A percentile compares a stretch with the other conserved stretches of the same genome.
phyloP scores from a whole-genome alignment of 2,329 filamentous ascomycete species.

The Eutypella sp. region DNA sequence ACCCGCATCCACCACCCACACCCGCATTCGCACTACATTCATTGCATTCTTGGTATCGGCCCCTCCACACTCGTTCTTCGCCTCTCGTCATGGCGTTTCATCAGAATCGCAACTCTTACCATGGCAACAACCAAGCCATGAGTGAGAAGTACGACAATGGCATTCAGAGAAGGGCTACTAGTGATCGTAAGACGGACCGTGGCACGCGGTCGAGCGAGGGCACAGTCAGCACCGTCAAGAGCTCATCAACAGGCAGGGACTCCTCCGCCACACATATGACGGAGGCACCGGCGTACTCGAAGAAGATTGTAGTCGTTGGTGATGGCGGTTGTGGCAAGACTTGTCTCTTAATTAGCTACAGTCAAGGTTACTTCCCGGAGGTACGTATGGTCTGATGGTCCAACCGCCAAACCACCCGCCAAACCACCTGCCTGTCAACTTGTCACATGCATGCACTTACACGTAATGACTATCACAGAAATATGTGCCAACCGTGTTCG shows the following conservation, averaged over 20 bases:
- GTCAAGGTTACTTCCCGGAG: constrained; percentile 98
- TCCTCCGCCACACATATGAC: constrained; percentile 81
- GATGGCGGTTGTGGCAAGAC: constrained; percentile 99
- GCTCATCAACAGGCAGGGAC: constrained; percentile 68
- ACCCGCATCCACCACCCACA: no score
- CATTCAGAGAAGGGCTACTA: constrained; percentile 30
- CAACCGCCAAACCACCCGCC: no score
- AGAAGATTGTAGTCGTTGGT: constrained; percentile 98
- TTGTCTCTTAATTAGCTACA: constrained; percentile 96
- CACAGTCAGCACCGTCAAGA: constrained; percentile 81
- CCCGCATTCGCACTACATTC: constrained; percentile 6
- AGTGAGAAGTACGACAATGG: constrained; percentile 36
- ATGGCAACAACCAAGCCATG: constrained; percentile 29
- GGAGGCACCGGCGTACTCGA: constrained; percentile 88
- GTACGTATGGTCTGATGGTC: no score
- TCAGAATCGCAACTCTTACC: constrained; percentile 52
- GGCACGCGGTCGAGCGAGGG: constrained; percentile 74
- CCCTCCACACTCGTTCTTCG: not conserved
- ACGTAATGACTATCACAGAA: constrained; percentile 55
- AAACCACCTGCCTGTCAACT: not conserved
- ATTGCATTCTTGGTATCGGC: constrained; percentile 1
- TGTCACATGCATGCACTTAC: not conserved
- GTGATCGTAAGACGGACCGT: constrained; percentile 43
- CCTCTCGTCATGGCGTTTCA: constrained; percentile 42
- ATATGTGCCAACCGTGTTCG: constrained; percentile 99